Percentiles rank a stretch among this genome's conserved stretches.
These are phyloP conservation scores for Hordeum vulgare DNA, from an alignment of 176 grass and related monocot species.

Conservation along the genomic window MorexV3_pseudomolecules_assembly NC_058524.1:615547480-615547979, in stretches of 20 bases:
- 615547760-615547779: conserved; percentile 85
- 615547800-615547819: not conserved
- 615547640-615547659: conserved; percentile 43
- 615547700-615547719: conserved; percentile 45
- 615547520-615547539: conserved; percentile 2
- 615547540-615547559: not conserved
- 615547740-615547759: conserved; percentile 79
- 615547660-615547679: conserved; percentile 82
- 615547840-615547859: not conserved
- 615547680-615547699: conserved; percentile 69
- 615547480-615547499: conserved; percentile 11
- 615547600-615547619: not conserved
- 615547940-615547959: conserved; percentile 70
- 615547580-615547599: conserved; percentile 37
- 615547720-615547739: conserved; percentile 43
- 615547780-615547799: not conserved
- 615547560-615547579: conserved; percentile 28
- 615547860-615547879: not conserved
- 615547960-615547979: not conserved
- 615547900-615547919: conserved; percentile 77
- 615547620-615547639: conserved; percentile 1
- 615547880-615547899: not conserved
- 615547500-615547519: not conserved
- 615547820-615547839: not conserved
- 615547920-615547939: conserved; percentile 88